These are phyloP conservation scores for Candida stauntonica DNA, from an alignment of 805 yeast genomes.

Conservation along the genomic window DNA sequence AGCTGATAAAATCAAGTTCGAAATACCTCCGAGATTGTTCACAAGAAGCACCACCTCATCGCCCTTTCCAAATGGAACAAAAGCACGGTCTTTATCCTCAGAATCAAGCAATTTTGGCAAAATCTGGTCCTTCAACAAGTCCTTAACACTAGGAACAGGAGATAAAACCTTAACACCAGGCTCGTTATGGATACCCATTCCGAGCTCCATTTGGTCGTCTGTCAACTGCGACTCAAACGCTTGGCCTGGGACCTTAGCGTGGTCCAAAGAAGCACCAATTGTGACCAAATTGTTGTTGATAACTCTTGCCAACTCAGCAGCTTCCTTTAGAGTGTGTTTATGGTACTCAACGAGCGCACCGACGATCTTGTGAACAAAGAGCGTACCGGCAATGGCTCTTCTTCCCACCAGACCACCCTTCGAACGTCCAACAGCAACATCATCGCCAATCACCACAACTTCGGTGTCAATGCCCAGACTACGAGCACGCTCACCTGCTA, in stretches of 20 bases:
- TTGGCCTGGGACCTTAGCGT: constrained; percentile 86
- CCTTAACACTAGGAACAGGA: constrained; percentile 65
- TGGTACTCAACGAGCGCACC: constrained; percentile 63
- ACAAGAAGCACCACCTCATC: constrained; percentile 70
- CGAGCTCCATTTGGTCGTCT: constrained; percentile 73
- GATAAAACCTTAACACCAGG: constrained; percentile 63
- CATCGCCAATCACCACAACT: constrained; percentile 80
- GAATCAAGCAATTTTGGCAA: constrained; percentile 56
- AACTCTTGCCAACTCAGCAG: constrained; percentile 54
- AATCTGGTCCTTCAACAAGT: constrained; percentile 51
- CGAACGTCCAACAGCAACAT: constrained; percentile 87
- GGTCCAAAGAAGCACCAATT: constrained; percentile 84
- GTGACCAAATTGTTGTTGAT: constrained; percentile 71
- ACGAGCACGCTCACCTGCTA: constrained; percentile 85
- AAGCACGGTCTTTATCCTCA: constrained; percentile 72
- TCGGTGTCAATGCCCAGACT: constrained; percentile 70
- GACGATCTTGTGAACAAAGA: constrained; percentile 75
- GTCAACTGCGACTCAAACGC: constrained; percentile 49
- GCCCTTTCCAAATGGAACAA: constrained; percentile 59
- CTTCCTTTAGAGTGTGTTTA: constrained; percentile 42
- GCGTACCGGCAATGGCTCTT: constrained; percentile 91
- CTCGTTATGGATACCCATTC: constrained; percentile 95
- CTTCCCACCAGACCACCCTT: constrained; percentile 92
- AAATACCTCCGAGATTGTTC: constrained; percentile 89
- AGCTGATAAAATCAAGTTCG: constrained; percentile 71